Base-by-base conservation (phyloP, 176 grass and related monocot species). In the Juncus inflexus region DNA sequence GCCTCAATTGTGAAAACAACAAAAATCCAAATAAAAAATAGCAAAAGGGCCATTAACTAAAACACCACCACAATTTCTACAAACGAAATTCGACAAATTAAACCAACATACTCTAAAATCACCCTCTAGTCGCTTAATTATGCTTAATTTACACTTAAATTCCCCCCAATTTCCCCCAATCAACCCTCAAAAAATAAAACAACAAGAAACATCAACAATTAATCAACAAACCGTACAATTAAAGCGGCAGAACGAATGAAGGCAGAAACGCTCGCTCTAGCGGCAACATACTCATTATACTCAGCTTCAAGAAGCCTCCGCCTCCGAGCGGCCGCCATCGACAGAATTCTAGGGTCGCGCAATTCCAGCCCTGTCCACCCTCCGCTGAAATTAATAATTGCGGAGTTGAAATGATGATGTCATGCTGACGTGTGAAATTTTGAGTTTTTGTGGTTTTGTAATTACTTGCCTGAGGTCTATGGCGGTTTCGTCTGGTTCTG, bases 271-370 rank as follows among this genome's bases (percentile, higher is more conserved):
- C 77, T 76, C 40, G 84, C 91, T 86, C 88, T 86, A 4, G 79
- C 71, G 66, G 59, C 77, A 81, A 62, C 79, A 81, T 91, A 96
- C 63, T 85, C 87, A 59, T 96, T 79, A 8, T 91, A 91, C 63
- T 96, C 91, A 55, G 87, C 77, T 87, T 96, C 91, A 76, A 96
- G 91, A 80, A 89, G 73, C 69, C 79, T 87, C 4, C 60, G 87
- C 9, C 19, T 28, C 11, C 86, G 91, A 37, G 91, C 91, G 76
- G 84, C 77, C 42, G 87, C 87, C 64, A 91, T 74, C 52, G 91
- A 79, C 64, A 96, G 77, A 71, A 96, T 75, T 82, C 84, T 86
- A 69, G 91, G 84, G 58, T 96, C 87, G 37, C 72, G 87, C 66
- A 90, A 61, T 74, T 95, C 86, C 80, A 95, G 50, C 19, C 77